Evolutionary conservation across 805 yeast species (phyloP), one percentile per base, ranked within the genome.

Genomic region (Blastobotrys mokoenaii): DNA sequence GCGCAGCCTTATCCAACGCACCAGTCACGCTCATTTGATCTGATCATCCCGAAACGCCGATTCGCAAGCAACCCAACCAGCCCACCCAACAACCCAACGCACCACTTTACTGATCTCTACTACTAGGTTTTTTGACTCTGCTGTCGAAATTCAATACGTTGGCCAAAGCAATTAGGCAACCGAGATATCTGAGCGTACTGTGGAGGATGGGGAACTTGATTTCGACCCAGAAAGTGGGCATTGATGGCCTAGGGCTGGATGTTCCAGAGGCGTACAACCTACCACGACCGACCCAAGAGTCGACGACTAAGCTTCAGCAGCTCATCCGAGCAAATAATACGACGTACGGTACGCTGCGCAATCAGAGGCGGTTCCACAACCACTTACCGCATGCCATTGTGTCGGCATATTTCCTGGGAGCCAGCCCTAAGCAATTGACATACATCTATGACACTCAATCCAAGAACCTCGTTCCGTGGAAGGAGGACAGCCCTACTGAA

Each of bases 401-500:
- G 3, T 56, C 69, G 1, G 66, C 66, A 1, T 68, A 56, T 44
- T 60, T 45, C 34, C 52, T 68, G 12, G 72, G 72, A 1, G 69
- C 67, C 4, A 41, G 54, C 1, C 56, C 68, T 0, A 47, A 48
- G 11, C 57, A 57, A 18, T 49, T 68, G 32, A 46, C 53, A 3
- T 50, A 46, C 1, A 42, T 63, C 2, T 68, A 52, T 43, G 70
- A 66, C 41, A 45, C 47, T 17, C 46, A 45, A 8, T 52, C 55
- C 11, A 39, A 46, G 22, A 14, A 48, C 2, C 51, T 62, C 29
- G 56, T 45, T 9, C 48, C 34, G 6, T 66, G 71, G 70, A 57
- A 63, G n/a, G 69, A 65, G 32, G 70, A 66, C 41, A 54, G 57
- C 35, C 69, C 71, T 0, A 54, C 56, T 11, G 72, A 62, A 31